Percentiles rank a stretch among this genome's conserved stretches.
Conservation (phyloP, 2,329 filamentous ascomycete species). For the Rasamsonia emersonii region DNA sequence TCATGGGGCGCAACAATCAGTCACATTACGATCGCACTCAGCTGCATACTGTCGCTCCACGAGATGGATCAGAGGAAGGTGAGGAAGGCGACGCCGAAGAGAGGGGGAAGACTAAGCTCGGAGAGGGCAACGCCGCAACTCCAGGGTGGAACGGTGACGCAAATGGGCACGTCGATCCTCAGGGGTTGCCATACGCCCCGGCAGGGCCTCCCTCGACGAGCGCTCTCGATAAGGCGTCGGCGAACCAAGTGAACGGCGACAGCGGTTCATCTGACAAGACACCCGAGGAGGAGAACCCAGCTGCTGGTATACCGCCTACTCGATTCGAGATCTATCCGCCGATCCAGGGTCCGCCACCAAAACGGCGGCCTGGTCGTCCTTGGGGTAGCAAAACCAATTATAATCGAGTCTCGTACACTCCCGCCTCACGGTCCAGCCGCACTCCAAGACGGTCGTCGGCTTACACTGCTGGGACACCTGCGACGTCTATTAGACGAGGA, state of each 20-base stretch:
- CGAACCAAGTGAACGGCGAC: slow-evolving; percentile 18
- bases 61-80: slow-evolving; percentile 59
- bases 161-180: slow-evolving; percentile 9
- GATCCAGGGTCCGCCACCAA: slow-evolving; percentile 26
- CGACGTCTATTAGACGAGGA: slow-evolving; percentile 25
- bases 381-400: slow-evolving; percentile 23
- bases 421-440: slow-evolving; percentile 23
- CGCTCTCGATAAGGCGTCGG: slow-evolving; percentile 10
- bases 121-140: slow-evolving; percentile 8
- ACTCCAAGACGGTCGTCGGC: slow-evolving; percentile 25
- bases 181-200: slow-evolving; percentile 16
- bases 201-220: slow-evolving; percentile 29
- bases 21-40: slow-evolving; percentile 77
- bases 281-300: slow-evolving; percentile 23
- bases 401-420: slow-evolving; percentile 19
- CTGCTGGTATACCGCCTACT: slow-evolving; percentile 31
- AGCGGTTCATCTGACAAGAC: slow-evolving; percentile 10
- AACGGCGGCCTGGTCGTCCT: slow-evolving; percentile 31
- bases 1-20: slow-evolving; percentile 82
- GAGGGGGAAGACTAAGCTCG: slow-evolving; percentile 4
- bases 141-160: slow-evolving; percentile 1
- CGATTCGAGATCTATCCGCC: slow-evolving; percentile 37
- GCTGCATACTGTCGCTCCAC: slow-evolving; percentile 76
- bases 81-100: slow-evolving; percentile 13
- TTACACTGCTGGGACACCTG: slow-evolving; percentile 22